Base-by-base conservation (phyloP, 495 filamentous ascomycete species). In the Peziza echinospora region DNA sequence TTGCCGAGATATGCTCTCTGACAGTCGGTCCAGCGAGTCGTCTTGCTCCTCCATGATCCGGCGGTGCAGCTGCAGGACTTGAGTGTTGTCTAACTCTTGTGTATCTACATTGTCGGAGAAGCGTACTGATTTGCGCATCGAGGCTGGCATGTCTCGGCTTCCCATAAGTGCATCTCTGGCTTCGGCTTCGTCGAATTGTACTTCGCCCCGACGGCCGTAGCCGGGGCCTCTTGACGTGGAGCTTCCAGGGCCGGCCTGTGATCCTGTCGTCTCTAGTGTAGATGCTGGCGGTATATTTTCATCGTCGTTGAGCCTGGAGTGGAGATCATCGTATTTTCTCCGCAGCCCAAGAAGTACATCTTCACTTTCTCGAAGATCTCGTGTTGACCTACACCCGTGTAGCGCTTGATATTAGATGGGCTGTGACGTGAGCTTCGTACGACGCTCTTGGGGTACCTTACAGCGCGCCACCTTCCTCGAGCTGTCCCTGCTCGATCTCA, bases 1-100 rank as follows among this genome's bases (percentile, higher is more conserved):
- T 63, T 96, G 89, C 43, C 87, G 76, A n/a, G 79, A 73, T 53
- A 97, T 93, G 47, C 76, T 82, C 51, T 75, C 73, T 8, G 85
- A 83, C 21, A 97, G 68, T 43, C 72, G 64, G 59, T 96, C 89
- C n/a, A 97, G 66, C 57, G 89, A 83, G 48, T 85, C 81, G 57
- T 97, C 89, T 59, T 96, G 91, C 47, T 94, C 76, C 2, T 71
- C 70, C 17, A 97, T 65, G 13, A 89, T 73, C 39, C 74, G 76
- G 11, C 69, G 64, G 62, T 97, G 89, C 58, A 92, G 82, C 24
- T 70, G 68, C 62, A 94, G 80, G 50, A 96, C 78, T 60, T 93
- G 87, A 59, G 79, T 68, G 63, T 96, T 96, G 54, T 71, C 67
- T 57, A 92, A 61, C 41, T 73, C 64, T 19, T 70, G 67, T 21